Conservation (phyloP, 2,329 filamentous ascomycete genomes). For the Paraconiothyrium brasiliense region DNA sequence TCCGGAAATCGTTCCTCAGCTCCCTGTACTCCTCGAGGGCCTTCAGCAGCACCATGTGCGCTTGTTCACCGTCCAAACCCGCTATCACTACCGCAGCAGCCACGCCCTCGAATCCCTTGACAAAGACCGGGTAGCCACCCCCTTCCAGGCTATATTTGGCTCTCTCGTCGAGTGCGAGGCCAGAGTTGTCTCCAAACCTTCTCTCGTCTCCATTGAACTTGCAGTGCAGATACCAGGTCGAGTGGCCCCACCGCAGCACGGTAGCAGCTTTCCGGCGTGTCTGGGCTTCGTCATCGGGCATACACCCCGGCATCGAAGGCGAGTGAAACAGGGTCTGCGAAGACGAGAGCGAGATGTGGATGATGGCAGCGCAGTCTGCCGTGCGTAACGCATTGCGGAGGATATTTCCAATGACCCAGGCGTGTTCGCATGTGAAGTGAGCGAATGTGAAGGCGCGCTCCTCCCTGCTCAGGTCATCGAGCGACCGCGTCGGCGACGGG, state of each 20-base stretch:
- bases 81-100: constrained; percentile 80
- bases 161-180: constrained; percentile 61
- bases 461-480: constrained; percentile 52
- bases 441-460: constrained; percentile 57
- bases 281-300: constrained; percentile 76
- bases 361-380: constrained; percentile 64
- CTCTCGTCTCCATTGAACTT: constrained; percentile 74
- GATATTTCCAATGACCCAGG: constrained; percentile 71
- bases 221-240: constrained; percentile 75
- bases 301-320: constrained; percentile 71
- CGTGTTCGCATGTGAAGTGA: constrained; percentile 70
- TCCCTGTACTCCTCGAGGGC: constrained; percentile 66
- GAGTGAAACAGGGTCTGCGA: constrained; percentile 75
- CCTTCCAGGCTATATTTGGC: constrained; percentile 79
- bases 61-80: constrained; percentile 78
- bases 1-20: constrained; percentile 45
- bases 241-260: constrained; percentile 74
- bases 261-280: constrained; percentile 72
- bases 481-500: constrained; percentile 47
- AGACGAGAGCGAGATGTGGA: constrained; percentile 72
- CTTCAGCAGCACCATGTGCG: constrained; percentile 79
- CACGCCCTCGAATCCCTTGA: constrained; percentile 77
- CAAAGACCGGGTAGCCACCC: constrained; percentile 76
- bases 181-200: constrained; percentile 72
- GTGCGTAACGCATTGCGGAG: constrained; percentile 70